phyloP scores from a whole-genome alignment of 305 asterid species.

The Withania somnifera region DNA sequence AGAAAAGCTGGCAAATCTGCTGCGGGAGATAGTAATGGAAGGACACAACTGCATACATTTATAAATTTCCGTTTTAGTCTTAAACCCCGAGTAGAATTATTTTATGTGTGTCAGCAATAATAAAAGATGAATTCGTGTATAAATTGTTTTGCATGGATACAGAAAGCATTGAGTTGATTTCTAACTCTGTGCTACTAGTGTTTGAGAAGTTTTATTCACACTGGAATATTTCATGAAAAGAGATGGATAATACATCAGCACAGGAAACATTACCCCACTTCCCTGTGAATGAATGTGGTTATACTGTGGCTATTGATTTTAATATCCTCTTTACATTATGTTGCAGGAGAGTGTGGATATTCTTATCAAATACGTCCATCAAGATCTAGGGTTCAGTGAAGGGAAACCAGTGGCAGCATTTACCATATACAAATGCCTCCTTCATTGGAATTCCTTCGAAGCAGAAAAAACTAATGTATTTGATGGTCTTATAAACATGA shows the following conservation, averaged over 20 bases:
- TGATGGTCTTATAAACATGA: slow-evolving; percentile 69
- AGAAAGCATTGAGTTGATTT: neutral
- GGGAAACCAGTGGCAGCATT: slow-evolving; percentile 89
- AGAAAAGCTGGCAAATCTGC: neutral
- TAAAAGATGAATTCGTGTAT: neutral
- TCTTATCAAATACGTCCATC: slow-evolving; percentile 48
- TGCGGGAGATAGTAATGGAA: neutral
- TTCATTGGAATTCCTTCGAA: slow-evolving; percentile 81
- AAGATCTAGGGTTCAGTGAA: slow-evolving; percentile 74
- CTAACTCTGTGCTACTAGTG: neutral
- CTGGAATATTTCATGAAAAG: no score
- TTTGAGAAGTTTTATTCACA: neutral
- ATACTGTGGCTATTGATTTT: neutral
- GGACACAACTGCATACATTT: neutral
- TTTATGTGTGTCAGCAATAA: neutral
- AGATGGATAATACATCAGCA: neutral
- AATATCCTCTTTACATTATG: neutral
- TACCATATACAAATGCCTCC: slow-evolving; percentile 73
- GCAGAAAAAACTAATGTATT: slow-evolving; percentile 71
- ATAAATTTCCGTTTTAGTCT: neutral
- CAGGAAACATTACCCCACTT: neutral
- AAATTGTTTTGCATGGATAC: neutral
- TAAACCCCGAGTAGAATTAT: neutral
- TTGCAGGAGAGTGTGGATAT: slow-evolving; percentile 58
- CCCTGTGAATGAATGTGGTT: neutral